A percentile compares a stretch with the other conserved stretches of the same genome.
Conservation (phyloP, 2,329 filamentous ascomycete species). For the Drechslerella dactyloides region DNA sequence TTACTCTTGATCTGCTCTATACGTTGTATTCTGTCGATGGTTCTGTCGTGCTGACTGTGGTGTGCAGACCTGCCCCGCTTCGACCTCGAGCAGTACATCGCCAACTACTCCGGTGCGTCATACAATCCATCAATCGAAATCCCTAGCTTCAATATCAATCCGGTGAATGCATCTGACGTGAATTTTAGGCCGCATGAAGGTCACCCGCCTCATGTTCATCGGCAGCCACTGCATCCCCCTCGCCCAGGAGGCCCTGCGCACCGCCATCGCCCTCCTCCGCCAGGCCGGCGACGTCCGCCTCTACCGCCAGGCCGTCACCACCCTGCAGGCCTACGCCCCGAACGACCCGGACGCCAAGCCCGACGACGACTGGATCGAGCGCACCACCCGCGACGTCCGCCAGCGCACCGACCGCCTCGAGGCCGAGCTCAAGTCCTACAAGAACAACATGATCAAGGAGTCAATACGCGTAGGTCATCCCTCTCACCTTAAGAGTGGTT, state of each 20-base stretch:
- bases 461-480: constrained; percentile 76
- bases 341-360: constrained; percentile 70
- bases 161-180: no score
- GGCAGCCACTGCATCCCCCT: constrained; percentile 78
- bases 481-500: neutral
- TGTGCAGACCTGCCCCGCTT: constrained; percentile 77
- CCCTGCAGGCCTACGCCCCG: constrained; percentile 69
- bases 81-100: constrained; percentile 87
- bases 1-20: neutral
- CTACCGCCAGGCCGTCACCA: constrained; percentile 73
- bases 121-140: neutral
- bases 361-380: constrained; percentile 78
- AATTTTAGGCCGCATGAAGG: constrained; percentile 47
- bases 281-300: constrained; percentile 72
- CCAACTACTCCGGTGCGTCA: constrained; percentile 78
- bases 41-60: neutral
- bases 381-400: constrained; percentile 66
- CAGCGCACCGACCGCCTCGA: constrained; percentile 78
- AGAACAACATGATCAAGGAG: constrained; percentile 96
- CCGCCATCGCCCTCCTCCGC: constrained; percentile 78
- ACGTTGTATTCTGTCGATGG: no score
- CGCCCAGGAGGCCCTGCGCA: constrained; percentile 78
- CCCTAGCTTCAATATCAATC: neutral
- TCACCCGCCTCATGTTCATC: constrained; percentile 74
- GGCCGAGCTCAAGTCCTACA: constrained; percentile 85